Percentiles rank a stretch among this genome's conserved stretches.
phyloP scores from a whole-genome alignment of 495 filamentous ascomycete species.

The Oidiodendron maius region DNA sequence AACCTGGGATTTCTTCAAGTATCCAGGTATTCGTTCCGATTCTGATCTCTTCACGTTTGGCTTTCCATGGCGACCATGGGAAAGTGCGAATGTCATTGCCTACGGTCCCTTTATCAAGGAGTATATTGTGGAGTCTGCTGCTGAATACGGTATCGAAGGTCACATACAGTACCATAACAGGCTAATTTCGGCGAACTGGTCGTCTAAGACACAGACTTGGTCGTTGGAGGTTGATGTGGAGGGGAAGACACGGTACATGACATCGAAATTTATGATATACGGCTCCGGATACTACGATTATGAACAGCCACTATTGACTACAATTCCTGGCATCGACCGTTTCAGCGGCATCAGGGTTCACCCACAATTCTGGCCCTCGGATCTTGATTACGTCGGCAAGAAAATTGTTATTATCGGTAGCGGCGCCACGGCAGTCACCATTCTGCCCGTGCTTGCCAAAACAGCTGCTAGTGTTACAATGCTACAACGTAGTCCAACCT shows the following conservation, averaged over 20 bases:
- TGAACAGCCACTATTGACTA: constrained; percentile 43
- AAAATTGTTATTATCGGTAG: constrained; percentile 49
- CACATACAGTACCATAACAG: constrained; percentile 56
- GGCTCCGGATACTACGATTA: constrained; percentile 69
- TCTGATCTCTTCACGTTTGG: constrained; percentile 63
- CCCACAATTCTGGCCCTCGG: constrained; percentile 57
- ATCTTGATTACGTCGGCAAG: constrained; percentile 44
- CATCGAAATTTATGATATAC: constrained; percentile 52
- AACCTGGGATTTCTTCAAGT: constrained; percentile 69
- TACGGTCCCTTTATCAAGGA: constrained; percentile 51
- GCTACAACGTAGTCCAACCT: constrained; percentile 51
- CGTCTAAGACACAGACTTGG: constrained; percentile 54
- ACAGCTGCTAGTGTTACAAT: constrained; percentile 48
- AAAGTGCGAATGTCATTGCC: constrained; percentile 50
- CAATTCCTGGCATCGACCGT: constrained; percentile 52
- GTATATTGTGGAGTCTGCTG: constrained; percentile 58
- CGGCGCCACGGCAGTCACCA: constrained; percentile 55
- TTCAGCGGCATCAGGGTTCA: constrained; percentile 53
- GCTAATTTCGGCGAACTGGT: constrained; percentile 53
- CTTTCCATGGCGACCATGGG: constrained; percentile 65
- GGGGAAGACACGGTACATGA: constrained; percentile 38
- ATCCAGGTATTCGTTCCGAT: constrained; percentile 62
- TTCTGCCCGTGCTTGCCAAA: constrained; percentile 45
- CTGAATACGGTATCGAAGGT: constrained; percentile 53
- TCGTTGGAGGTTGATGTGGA: constrained; percentile 46